Evolutionary conservation across 352 stramenopile species (phyloP).

Genomic region (Phytophthora pisi): DNA sequence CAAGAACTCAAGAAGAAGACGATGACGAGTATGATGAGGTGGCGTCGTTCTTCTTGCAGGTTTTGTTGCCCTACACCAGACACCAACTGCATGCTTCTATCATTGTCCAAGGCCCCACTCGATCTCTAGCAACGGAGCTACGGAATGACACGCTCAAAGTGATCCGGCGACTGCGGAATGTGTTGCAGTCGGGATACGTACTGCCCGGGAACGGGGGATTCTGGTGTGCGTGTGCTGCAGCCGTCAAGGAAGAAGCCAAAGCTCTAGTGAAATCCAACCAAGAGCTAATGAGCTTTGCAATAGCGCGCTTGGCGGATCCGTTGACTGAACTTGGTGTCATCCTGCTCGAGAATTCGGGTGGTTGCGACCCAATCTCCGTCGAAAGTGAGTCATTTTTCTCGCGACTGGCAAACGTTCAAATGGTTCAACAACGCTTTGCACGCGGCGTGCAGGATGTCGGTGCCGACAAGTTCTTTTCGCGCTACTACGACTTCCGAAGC

Average conservation of each 20-base stretch:
- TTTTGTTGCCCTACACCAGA: neutral
- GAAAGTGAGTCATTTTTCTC: constrained; percentile 25
- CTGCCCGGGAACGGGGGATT: constrained; percentile 31
- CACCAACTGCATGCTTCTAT: constrained; percentile 20
- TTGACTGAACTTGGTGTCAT: constrained; percentile 26
- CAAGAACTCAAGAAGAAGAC: constrained; percentile 5
- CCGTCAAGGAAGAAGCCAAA: constrained; percentile 12
- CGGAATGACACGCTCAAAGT: constrained; percentile 17
- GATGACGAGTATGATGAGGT: constrained; percentile 18
- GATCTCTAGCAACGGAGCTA: constrained; percentile 29
- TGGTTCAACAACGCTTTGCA: constrained; percentile 24
- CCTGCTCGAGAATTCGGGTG: constrained; percentile 28
- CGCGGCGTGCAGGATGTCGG: constrained; percentile 29
- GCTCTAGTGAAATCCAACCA: neutral
- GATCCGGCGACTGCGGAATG: constrained; percentile 31
- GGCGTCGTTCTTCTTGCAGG: constrained; percentile 21
- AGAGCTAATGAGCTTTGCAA: constrained; percentile 22
- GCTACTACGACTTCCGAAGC: constrained; percentile 31
- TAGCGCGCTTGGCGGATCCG: constrained; percentile 6
- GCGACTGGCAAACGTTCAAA: constrained; percentile 16
- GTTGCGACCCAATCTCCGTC: neutral
- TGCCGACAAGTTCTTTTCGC: constrained; percentile 29
- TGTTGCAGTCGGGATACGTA: constrained; percentile 22
- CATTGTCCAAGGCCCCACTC: constrained; percentile 27
- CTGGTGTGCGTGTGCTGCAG: constrained; percentile 35